phyloP scores from a whole-genome alignment of 768 basidiomycete genomes.

The Polyporus arcularius region DNA sequence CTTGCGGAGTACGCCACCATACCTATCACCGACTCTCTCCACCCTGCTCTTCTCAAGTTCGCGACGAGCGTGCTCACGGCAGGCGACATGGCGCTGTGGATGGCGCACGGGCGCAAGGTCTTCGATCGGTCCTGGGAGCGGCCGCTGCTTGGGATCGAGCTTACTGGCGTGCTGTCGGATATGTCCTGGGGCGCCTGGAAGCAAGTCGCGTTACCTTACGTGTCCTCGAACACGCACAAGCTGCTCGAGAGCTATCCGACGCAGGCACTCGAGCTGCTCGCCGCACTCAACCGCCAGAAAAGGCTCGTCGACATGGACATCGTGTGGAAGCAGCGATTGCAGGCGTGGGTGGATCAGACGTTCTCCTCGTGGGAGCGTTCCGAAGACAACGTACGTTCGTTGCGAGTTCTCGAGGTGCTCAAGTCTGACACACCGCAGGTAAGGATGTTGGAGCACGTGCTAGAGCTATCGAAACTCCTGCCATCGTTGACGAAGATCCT shows the following conservation, averaged over 20 bases:
- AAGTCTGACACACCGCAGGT: constrained; percentile 37
- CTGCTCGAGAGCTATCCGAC: constrained; percentile 47
- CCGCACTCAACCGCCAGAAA: constrained; percentile 46
- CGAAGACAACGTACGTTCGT: constrained; percentile 40
- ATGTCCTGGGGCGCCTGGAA: constrained; percentile 80
- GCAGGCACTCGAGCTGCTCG: constrained; percentile 49
- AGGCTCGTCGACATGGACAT: constrained; percentile 59
- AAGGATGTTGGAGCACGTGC: constrained; percentile 52
- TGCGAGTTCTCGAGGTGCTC: not conserved
- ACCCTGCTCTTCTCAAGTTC: constrained; percentile 35
- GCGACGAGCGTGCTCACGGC: constrained; percentile 39
- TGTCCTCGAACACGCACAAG: constrained; percentile 53
- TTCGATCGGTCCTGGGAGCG: constrained; percentile 49
- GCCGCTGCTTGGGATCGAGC: constrained; percentile 47
- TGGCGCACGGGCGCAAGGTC: constrained; percentile 52
- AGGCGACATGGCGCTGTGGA: constrained; percentile 44
- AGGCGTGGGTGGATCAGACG: constrained; percentile 47
- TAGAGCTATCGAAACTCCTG: constrained; percentile 55
- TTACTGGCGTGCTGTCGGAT: constrained; percentile 64
- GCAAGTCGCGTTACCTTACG: constrained; percentile 57
- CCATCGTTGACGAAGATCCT: constrained; percentile 45
- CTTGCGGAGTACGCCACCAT: constrained; percentile 33
- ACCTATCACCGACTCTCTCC: constrained; percentile 28
- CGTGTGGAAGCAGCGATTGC: constrained; percentile 58
- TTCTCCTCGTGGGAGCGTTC: constrained; percentile 44